Evolutionary conservation across 495 filamentous ascomycete genomes (phyloP).

Genomic region (Podospora didyma): DNA sequence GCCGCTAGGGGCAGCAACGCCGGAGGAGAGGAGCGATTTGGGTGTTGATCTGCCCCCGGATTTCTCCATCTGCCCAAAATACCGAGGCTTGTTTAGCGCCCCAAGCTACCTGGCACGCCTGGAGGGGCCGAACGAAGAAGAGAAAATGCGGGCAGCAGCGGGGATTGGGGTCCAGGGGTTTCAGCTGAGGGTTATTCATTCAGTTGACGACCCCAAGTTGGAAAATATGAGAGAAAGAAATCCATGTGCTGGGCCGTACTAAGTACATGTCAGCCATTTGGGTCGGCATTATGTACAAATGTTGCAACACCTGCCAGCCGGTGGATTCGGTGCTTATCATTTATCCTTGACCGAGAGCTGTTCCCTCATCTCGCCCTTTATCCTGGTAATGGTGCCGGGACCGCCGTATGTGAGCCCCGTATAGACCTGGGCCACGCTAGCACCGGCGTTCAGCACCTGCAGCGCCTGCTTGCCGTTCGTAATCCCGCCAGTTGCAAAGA

Average conservation of each 20-base stretch:
- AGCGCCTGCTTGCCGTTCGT: conserved; percentile 77
- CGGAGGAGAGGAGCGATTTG: neutral
- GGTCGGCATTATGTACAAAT: no score
- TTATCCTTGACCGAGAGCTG: conserved; percentile 14
- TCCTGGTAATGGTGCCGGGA: conserved; percentile 75
- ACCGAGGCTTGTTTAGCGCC: neutral
- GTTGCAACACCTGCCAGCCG: no score
- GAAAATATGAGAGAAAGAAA: no score
- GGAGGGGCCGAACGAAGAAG: no score
- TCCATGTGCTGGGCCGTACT: no score
- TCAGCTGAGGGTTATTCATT: no score
- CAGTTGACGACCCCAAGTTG: no score
- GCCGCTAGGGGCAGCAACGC: neutral
- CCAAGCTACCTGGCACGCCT: no score
- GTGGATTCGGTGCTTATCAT: neutral
- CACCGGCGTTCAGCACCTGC: conserved; percentile 75
- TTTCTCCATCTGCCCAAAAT: neutral
- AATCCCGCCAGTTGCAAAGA: conserved; percentile 91
- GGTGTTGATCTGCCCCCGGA: neutral
- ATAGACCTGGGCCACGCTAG: conserved; percentile 82
- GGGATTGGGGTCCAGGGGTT: no score
- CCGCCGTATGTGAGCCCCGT: conserved; percentile 80
- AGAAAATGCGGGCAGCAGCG: neutral
- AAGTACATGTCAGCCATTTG: no score
- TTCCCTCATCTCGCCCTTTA: conserved; percentile 81